These are phyloP conservation scores for Pezicula carpinea DNA, from an alignment of 2,329 filamentous ascomycete species.

Conservation along the genomic window DNA sequence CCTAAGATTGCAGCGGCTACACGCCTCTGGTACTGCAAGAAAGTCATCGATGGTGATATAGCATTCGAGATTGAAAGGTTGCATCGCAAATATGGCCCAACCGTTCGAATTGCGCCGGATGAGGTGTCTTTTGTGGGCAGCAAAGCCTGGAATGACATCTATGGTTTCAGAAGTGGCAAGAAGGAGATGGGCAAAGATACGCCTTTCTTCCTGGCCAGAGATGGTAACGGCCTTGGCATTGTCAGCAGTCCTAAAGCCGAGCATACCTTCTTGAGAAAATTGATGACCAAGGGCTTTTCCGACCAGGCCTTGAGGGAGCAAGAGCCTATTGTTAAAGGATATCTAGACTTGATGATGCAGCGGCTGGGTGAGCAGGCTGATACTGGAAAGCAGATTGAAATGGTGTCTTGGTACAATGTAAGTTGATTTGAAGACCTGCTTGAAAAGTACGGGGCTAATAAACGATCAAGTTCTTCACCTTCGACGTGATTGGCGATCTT, in stretches of 20 bases:
- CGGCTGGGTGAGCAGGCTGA: constrained; percentile 21
- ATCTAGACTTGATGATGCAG: constrained; percentile 23
- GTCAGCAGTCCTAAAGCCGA: too few relatives aligned
- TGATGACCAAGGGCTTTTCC: too few relatives aligned
- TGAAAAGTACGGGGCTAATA: too few relatives aligned
- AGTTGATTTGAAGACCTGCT: too few relatives aligned
- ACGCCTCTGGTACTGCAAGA: constrained; percentile 2
- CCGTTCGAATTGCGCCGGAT: constrained; percentile 21
- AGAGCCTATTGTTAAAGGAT: constrained; percentile 28
- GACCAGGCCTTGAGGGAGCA: constrained; percentile 24
- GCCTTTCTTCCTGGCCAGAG: too few relatives aligned
- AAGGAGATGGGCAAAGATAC: constrained; percentile 2
- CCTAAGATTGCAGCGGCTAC: constrained; percentile 18
- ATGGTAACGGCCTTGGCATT: too few relatives aligned
- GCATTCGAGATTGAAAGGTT: constrained; percentile 4
- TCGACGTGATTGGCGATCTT: constrained; percentile 45
- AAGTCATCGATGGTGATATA: background rate
- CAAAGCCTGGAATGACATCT: constrained; percentile 8
- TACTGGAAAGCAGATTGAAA: constrained; percentile 15
- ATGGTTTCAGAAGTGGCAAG: constrained; percentile 6
- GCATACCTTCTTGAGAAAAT: too few relatives aligned
- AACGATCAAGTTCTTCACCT: constrained; percentile 61
- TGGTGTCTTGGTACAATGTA: too few relatives aligned
- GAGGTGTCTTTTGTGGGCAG: constrained; percentile 22
- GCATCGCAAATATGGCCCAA: constrained; percentile 6